Conservation (phyloP, 768 basidiomycete genomes). For the Pulveroboletus frians region DNA sequence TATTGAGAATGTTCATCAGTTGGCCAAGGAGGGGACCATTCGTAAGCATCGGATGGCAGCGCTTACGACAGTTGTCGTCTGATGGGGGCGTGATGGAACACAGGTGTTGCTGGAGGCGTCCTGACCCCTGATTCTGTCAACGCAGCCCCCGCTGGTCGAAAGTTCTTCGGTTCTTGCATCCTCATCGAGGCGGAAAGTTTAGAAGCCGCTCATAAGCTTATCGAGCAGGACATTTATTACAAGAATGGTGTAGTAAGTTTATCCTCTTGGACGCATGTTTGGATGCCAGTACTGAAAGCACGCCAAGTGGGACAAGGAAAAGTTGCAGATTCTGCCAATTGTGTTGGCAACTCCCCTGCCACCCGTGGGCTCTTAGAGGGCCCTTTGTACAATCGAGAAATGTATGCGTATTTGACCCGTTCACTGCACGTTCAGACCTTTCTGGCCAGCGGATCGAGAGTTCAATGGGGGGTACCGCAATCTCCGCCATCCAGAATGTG, state of each 20-base stretch:
- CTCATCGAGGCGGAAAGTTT: slow-evolving; percentile 50
- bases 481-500: not conserved
- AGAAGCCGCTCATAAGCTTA: slow-evolving; percentile 34
- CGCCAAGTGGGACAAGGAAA: slow-evolving; percentile 55
- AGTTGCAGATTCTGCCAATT: slow-evolving; percentile 47
- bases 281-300: not conserved
- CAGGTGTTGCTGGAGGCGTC: slow-evolving; percentile 55
- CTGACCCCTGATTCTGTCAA: slow-evolving; percentile 51
- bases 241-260: slow-evolving; percentile 20
- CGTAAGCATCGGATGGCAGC: slow-evolving; percentile 36
- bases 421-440: not conserved
- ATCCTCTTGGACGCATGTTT: not conserved
- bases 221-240: slow-evolving; percentile 25
- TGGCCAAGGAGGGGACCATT: slow-evolving; percentile 38
- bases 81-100: slow-evolving; percentile 5
- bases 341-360: slow-evolving; percentile 26
- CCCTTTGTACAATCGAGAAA: not conserved
- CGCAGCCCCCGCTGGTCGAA: slow-evolving; percentile 44
- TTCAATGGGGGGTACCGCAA: not conserved
- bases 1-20: slow-evolving; percentile 37
- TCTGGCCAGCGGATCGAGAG: too few species aligned
- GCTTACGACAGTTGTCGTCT: not conserved
- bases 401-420: not conserved
- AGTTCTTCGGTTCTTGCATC: slow-evolving; percentile 54
- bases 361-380: slow-evolving; percentile 4